These are phyloP conservation scores for Eimeria maxima DNA, from an alignment of 169 alveolate species.

Conservation along the genomic window DNA sequence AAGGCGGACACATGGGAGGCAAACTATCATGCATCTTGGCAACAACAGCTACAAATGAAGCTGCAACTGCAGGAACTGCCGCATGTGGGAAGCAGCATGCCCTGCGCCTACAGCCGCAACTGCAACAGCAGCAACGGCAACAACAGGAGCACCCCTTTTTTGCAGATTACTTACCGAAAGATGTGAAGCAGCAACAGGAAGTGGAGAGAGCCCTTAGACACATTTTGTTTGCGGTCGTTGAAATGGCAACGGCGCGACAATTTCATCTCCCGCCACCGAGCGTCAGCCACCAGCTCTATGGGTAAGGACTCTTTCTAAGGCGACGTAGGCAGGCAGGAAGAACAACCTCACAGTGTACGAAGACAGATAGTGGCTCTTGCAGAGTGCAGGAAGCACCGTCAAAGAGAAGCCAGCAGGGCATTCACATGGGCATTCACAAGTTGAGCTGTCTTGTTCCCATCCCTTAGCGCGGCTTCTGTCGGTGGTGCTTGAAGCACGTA, in stretches of 20 bases:
- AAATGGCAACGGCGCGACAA: conserved; percentile 57
- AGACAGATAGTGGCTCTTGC: neutral
- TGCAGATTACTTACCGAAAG: conserved; percentile 23
- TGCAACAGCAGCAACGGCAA: conserved; percentile 14
- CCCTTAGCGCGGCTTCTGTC: neutral
- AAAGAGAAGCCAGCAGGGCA: neutral
- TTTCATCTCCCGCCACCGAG: conserved; percentile 70
- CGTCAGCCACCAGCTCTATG: conserved; percentile 53
- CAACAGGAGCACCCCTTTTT: conserved; percentile 44
- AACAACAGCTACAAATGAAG: neutral
- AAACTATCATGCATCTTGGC: neutral
- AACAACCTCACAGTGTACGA: too few relatives aligned
- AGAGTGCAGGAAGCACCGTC: neutral
- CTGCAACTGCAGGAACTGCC: neutral
- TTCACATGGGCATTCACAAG: neutral
- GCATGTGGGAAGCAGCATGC: neutral
- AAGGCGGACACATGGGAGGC: neutral
- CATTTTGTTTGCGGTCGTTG: conserved; percentile 57
- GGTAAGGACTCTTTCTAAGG: neutral
- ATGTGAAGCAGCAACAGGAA: conserved; percentile 57
- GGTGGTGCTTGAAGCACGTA: neutral
- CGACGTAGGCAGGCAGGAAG: too few relatives aligned
- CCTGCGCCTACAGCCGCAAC: neutral
- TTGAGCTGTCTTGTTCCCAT: neutral
- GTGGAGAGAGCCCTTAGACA: conserved; percentile 65